Evolutionary conservation across 352 stramenopile species (phyloP).

Genomic region (Globisporangium lucens): DNA sequence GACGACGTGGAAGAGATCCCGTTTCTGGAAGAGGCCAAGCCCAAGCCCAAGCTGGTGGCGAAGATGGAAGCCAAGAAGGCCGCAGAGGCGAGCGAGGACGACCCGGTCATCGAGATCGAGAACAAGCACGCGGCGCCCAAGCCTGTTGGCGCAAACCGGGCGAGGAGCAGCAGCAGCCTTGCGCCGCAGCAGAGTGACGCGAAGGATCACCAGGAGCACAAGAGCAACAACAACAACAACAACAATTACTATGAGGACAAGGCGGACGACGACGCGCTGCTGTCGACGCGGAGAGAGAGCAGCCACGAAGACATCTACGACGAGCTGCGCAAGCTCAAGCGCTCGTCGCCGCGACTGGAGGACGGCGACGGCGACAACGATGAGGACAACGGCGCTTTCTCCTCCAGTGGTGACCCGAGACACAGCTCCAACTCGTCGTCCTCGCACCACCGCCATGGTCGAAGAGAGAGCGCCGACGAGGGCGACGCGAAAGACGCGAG

Average conservation of each 20-base stretch:
- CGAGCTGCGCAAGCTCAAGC: constrained; percentile 55
- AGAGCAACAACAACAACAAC: constrained; percentile 23
- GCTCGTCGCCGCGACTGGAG: constrained; percentile 28
- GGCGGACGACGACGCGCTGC: constrained; percentile 17
- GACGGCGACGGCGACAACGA: constrained; percentile 21
- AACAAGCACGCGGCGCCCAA: constrained; percentile 40
- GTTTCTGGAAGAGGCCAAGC: constrained; percentile 59
- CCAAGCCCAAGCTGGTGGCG: constrained; percentile 32
- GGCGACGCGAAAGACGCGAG: constrained; percentile 35
- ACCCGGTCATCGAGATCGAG: constrained; percentile 59
- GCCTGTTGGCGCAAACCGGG: neutral
- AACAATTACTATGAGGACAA: constrained; percentile 17
- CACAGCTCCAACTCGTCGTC: constrained; percentile 15
- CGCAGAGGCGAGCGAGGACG: constrained; percentile 32
- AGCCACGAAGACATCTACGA: constrained; percentile 53
- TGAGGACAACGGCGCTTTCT: neutral
- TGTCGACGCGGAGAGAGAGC: constrained; percentile 22
- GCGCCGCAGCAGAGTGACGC: constrained; percentile 6
- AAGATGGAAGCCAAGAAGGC: constrained; percentile 19
- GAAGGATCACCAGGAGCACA: constrained; percentile 23
- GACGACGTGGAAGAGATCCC: constrained; percentile 81
- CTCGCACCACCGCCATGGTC: neutral
- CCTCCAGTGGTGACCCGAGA: constrained; percentile 14
- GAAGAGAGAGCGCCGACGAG: constrained; percentile 24
- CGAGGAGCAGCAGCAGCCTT: neutral